These are phyloP conservation scores for Alternaria ethzedia DNA, from an alignment of 2,329 filamentous ascomycete genomes.

Conservation along the genomic window DNA sequence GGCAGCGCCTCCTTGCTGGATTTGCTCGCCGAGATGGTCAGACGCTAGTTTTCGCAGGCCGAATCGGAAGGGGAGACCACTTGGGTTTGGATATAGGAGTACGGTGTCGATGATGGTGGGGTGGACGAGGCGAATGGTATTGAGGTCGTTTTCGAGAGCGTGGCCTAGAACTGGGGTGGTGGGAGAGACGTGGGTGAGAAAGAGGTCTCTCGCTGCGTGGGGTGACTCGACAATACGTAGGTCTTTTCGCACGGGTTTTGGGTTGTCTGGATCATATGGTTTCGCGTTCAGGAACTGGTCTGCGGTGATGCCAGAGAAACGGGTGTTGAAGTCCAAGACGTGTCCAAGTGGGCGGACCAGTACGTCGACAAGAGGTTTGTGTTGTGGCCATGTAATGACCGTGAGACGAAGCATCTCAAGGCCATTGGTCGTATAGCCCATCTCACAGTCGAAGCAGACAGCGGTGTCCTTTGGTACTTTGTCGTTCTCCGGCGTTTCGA, in stretches of 20 bases:
- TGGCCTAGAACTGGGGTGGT: slow-evolving; percentile 88
- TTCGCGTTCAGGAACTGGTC: slow-evolving; percentile 75
- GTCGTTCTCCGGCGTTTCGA: slow-evolving; percentile 73
- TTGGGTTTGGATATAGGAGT: slow-evolving; percentile 78
- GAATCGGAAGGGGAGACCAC: slow-evolving; percentile 77
- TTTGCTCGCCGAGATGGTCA: slow-evolving; percentile 72
- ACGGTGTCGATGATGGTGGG: slow-evolving; percentile 85
- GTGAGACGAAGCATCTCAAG: slow-evolving; percentile 91
- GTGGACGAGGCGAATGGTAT: slow-evolving; percentile 82
- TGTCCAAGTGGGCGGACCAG: slow-evolving; percentile 84
- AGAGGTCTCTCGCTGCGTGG: slow-evolving; percentile 72
- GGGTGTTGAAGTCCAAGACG: slow-evolving; percentile 87
- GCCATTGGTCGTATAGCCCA: slow-evolving; percentile 91
- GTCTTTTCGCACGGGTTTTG: slow-evolving; percentile 31
- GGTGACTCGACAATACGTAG: slow-evolving; percentile 80
- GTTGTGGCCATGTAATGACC: slow-evolving; percentile 83
- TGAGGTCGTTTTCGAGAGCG: slow-evolving; percentile 94
- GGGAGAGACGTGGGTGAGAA: slow-evolving; percentile 77
- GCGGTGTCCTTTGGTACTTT: slow-evolving; percentile 57
- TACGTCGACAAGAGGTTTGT: slow-evolving; percentile 78
- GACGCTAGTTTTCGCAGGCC: slow-evolving; percentile 78
- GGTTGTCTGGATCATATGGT: slow-evolving; percentile 36
- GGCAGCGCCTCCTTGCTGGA: slow-evolving; percentile 71
- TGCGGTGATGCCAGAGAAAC: slow-evolving; percentile 84
- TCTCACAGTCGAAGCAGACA: slow-evolving; percentile 93